Evolutionary conservation across 2,329 filamentous ascomycete genomes (phyloP), one percentile per base, ranked within the genome.

Genomic region (Aspergillus pseudonomiae): DNA sequence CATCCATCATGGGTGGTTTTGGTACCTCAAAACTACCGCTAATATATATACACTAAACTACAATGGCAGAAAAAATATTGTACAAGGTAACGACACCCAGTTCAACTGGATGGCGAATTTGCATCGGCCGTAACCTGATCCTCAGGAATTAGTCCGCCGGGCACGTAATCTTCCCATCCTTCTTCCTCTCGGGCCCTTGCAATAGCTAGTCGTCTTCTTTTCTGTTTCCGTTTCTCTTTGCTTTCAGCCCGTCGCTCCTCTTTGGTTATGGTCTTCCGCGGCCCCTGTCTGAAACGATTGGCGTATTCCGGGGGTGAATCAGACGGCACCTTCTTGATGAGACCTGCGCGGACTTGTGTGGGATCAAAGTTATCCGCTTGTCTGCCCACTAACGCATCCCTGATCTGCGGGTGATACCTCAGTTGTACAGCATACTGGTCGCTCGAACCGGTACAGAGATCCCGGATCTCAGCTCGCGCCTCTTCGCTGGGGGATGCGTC

Each of bases 371-470:
- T 60, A 48, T 59, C 62, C 11, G 36, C 39, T 14, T 41, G 50
- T 43, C 55, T 54, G 14, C 36, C 55, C 19, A 59, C 48, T n/a
- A 48, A 24, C 19, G 57, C 63, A 59, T 65, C 65, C 26, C 65
- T 60, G 45, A 77, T 67, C 9, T 63, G 67, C 3, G 74, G 71
- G 64, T 79, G 74, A 60, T 71, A 69, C 58, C 68, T 71, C 36
- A 79, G 61, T 50, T 65, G 67, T 26, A 71, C 60, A 21, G 77
- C 77, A 63, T 69, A 74, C 48, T 73, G 64, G 60, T 77, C 73
- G 45, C 71, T 66, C 14, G 75, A 74, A 34, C 66, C 53, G 3
- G 66, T 60, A 57, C 77, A 78, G 16, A 71, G 64, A 39, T 64
- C 64, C 1, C 70, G 71, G 36, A 80, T 76, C 53, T 75, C 64